A percentile compares a stretch with the other conserved stretches of the same genome.
Conservation (phyloP, 2,329 filamentous ascomycete genomes). For the Epichloe baconii region DNA sequence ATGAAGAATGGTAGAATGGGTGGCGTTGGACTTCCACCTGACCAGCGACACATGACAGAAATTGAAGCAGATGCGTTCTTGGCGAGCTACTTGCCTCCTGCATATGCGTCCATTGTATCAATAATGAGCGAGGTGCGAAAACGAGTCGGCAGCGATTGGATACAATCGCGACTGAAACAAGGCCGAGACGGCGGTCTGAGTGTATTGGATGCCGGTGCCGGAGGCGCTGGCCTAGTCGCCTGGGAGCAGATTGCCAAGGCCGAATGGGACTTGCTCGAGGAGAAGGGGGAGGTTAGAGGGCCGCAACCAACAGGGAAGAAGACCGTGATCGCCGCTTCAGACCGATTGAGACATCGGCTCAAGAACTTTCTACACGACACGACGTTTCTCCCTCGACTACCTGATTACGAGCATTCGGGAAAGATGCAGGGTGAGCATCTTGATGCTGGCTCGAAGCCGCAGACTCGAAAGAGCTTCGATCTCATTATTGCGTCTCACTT, state of each 20-base stretch:
- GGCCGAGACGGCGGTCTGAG: slow-evolving; percentile 43
- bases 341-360: slow-evolving; percentile 60
- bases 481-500: slow-evolving; percentile 81
- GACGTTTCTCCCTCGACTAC: slow-evolving; percentile 82
- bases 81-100: slow-evolving; percentile 54
- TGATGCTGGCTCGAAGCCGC: slow-evolving; percentile 40
- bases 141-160: slow-evolving; percentile 58
- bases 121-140: slow-evolving; percentile 61
- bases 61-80: slow-evolving; percentile 66
- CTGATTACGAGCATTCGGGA: slow-evolving; percentile 62
- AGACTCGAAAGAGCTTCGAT: slow-evolving; percentile 68
- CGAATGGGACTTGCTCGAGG: slow-evolving; percentile 62
- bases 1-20: slow-evolving; percentile 47
- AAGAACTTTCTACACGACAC: slow-evolving; percentile 75
- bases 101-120: slow-evolving; percentile 55
- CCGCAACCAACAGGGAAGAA: slow-evolving; percentile 52
- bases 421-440: slow-evolving; percentile 45
- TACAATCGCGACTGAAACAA: slow-evolving; percentile 48
- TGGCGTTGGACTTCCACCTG: slow-evolving; percentile 49
- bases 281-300: slow-evolving; percentile 29
- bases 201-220: slow-evolving; percentile 62
- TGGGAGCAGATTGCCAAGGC: slow-evolving; percentile 68
- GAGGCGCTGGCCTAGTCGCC: slow-evolving; percentile 59
- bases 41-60: slow-evolving; percentile 53
- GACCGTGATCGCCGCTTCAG: slow-evolving; percentile 67